Percentiles rank a stretch among this genome's conserved stretches.
These are phyloP conservation scores for Fusarium sp. DNA, from an alignment of 2,329 filamentous ascomycete genomes.

Conservation along the genomic window DNA sequence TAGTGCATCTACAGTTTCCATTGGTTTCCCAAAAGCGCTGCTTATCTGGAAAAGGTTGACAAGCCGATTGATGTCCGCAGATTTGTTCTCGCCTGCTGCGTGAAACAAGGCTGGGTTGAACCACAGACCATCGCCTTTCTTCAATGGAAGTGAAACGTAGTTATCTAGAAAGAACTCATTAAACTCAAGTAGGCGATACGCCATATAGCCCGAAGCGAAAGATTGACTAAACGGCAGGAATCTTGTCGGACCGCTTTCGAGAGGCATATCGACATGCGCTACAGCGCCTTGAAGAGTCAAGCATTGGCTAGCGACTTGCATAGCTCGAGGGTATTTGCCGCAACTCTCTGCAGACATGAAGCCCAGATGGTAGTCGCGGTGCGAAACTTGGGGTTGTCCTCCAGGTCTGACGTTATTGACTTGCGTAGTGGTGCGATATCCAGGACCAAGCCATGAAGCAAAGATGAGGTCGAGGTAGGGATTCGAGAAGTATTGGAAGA, in stretches of 20 bases:
- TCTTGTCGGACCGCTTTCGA: slow-evolving; percentile 68
- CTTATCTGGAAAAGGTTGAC: slow-evolving; percentile 73
- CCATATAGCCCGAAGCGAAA: slow-evolving; percentile 67
- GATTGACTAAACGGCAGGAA: slow-evolving; percentile 70
- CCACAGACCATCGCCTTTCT: slow-evolving; percentile 69
- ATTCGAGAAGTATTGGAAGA: slow-evolving; percentile 69
- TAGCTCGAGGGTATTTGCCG: slow-evolving; percentile 60
- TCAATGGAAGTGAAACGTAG: slow-evolving; percentile 64
- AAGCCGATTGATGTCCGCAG: slow-evolving; percentile 60
- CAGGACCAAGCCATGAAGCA: slow-evolving; percentile 68
- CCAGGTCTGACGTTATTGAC: slow-evolving; percentile 72
- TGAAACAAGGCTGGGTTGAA: slow-evolving; percentile 74
- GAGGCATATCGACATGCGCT: slow-evolving; percentile 70
- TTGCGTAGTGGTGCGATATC: slow-evolving; percentile 70
- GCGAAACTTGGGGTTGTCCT: slow-evolving; percentile 65
- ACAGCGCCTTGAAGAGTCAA: slow-evolving; percentile 72
- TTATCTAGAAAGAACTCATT: slow-evolving; percentile 63
- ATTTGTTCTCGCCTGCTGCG: slow-evolving; percentile 68
- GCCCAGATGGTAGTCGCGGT: slow-evolving; percentile 73
- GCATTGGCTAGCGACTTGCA: slow-evolving; percentile 66
- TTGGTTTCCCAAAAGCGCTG: slow-evolving; percentile 71
- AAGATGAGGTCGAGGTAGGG: slow-evolving; percentile 65
- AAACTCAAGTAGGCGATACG: slow-evolving; percentile 65
- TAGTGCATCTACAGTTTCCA: slow-evolving; percentile 68
- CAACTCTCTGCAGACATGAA: slow-evolving; percentile 65